phyloP scores from a whole-genome alignment of 306 rosid species.

The Hippophae gyantsensis region DNA sequence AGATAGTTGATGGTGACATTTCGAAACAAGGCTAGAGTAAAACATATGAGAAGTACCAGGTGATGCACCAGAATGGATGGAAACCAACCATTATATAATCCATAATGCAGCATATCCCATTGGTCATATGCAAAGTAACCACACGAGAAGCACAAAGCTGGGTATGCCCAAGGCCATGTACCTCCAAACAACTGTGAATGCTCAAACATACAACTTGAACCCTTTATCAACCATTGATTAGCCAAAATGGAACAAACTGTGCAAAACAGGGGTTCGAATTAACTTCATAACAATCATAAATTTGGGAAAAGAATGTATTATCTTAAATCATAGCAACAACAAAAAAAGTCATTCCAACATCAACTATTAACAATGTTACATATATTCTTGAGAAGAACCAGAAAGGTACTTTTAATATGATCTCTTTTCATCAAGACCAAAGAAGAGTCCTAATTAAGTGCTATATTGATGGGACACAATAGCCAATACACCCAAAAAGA shows the following conservation, averaged over 20 bases:
- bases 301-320: not conserved
- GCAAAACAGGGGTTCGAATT: conserved; percentile 4
- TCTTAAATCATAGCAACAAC: too few species aligned
- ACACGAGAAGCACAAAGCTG: conserved; percentile 79
- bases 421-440: too few species aligned
- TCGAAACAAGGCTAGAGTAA: conserved; percentile 82
- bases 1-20: conserved; percentile 94
- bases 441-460: too few species aligned
- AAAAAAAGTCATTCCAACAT: too few species aligned
- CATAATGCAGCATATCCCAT: conserved; percentile 78
- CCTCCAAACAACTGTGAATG: conserved; percentile 69
- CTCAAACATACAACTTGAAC: conserved; percentile 59
- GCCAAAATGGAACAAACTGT: conserved; percentile 68
- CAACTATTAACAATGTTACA: too few species aligned
- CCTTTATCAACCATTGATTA: conserved; percentile 37
- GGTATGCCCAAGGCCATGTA: conserved; percentile 84
- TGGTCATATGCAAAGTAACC: conserved; percentile 99
- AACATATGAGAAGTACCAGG: conserved; percentile 79
- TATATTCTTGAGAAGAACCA: too few species aligned
- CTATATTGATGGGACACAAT: too few species aligned
- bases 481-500: too few species aligned
- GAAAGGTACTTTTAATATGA: too few species aligned
- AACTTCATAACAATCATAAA: not conserved
- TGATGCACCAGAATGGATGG: conserved; percentile 85
- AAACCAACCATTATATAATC: conserved; percentile 66